phyloP scores from a whole-genome alignment of 2,329 filamentous ascomycete genomes.

The Arachnomyces sp. region DNA sequence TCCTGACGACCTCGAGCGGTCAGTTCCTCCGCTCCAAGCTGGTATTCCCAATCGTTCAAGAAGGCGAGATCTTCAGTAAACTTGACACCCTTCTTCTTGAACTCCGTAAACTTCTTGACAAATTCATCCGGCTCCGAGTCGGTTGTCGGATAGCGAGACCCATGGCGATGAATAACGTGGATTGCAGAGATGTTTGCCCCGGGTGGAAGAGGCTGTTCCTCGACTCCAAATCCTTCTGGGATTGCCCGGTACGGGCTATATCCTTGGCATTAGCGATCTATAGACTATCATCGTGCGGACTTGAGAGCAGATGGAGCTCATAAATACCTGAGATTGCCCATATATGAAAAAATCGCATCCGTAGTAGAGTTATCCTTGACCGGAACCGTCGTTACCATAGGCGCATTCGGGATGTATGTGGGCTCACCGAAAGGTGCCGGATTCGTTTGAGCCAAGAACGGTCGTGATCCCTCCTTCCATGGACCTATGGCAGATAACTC shows the following conservation, averaged over 20 bases:
- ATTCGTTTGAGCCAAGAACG: conserved; percentile 66
- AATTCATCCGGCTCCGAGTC: conserved; percentile 49
- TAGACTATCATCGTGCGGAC: background rate
- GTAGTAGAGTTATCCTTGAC: conserved; percentile 53
- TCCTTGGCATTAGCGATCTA: no score
- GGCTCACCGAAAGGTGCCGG: conserved; percentile 55
- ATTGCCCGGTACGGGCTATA: conserved; percentile 63
- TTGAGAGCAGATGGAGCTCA: background rate
- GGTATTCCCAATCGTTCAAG: conserved; percentile 61
- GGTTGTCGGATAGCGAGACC: conserved; percentile 63
- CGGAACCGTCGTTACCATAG: conserved; percentile 63
- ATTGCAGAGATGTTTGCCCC: conserved; percentile 64
- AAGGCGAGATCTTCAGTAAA: conserved; percentile 57
- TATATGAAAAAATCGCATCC: conserved; percentile 61
- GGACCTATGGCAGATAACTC: background rate
- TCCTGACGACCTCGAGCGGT: conserved; percentile 67
- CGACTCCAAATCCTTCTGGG: conserved; percentile 61
- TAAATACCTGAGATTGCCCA: conserved; percentile 52
- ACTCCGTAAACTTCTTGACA: conserved; percentile 50
- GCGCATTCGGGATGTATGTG: conserved; percentile 60
- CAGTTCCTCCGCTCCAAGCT: conserved; percentile 63
- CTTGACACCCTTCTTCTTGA: conserved; percentile 49
- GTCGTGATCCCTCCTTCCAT: conserved; percentile 52
- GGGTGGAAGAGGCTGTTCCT: conserved; percentile 60
- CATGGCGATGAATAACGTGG: conserved; percentile 66